A percentile compares a stretch with the other conserved stretches of the same genome.
Conservation (phyloP, 2,329 filamentous ascomycete species). For the Fusarium sp. region DNA sequence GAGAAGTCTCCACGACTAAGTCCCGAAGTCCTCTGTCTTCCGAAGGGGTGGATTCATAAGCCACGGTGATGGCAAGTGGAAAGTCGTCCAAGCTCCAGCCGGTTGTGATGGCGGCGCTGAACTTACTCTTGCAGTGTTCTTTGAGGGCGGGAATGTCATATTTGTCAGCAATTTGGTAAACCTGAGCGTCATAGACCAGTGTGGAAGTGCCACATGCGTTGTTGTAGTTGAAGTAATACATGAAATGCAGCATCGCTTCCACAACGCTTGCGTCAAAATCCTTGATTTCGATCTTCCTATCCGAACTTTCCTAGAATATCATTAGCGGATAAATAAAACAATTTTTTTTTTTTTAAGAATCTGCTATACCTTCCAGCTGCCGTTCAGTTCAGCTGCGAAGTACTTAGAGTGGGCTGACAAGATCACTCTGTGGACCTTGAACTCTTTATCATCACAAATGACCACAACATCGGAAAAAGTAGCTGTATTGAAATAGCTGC, state of each 20-base stretch:
- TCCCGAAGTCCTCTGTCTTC: constrained; percentile 17
- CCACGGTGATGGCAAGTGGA: neutral
- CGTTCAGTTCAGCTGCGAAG: no score
- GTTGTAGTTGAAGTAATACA: constrained; percentile 11
- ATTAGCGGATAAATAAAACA: neutral
- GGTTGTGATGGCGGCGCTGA: neutral
- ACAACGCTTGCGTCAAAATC: constrained; percentile 10
- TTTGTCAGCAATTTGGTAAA: constrained; percentile 16
- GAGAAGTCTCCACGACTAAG: neutral
- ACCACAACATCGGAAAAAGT: no score
- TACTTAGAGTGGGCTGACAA: no score
- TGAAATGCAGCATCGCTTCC: constrained; percentile 11
- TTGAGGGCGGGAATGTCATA: constrained; percentile 12
- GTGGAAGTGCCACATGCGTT: neutral
- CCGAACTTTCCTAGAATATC: neutral
- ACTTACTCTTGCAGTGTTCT: neutral
- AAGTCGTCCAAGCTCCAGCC: constrained; percentile 12
- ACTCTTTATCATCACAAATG: no score
- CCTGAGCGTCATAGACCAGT: constrained; percentile 8
- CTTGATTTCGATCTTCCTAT: neutral
- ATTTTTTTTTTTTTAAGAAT: neutral
- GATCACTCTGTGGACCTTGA: no score
- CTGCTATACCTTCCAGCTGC: no score
- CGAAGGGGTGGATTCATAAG: neutral
- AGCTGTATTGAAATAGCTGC: no score